phyloP scores from a whole-genome alignment of 1,284 basidiomycete genomes.

The Mycosarcoma maydis region DNA sequence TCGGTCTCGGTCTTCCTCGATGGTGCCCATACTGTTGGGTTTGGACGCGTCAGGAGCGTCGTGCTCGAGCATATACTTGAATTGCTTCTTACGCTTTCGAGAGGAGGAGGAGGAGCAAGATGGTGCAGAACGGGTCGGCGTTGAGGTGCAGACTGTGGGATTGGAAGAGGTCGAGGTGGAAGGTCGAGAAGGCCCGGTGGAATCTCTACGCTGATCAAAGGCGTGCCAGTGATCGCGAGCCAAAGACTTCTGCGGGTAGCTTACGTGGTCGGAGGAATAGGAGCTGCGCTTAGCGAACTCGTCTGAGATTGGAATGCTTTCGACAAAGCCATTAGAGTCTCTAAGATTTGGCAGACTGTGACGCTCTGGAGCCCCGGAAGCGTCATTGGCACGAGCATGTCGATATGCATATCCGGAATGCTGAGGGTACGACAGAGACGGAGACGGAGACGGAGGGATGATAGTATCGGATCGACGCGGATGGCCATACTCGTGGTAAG shows the following conservation, averaged over 20 bases:
- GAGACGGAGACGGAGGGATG: background rate
- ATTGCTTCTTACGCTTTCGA: conserved; percentile 46
- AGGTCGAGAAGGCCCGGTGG: background rate
- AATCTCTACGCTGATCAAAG: background rate
- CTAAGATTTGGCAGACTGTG: conserved; percentile 9
- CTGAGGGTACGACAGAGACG: conserved; percentile 4
- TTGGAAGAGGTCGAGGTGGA: conserved; percentile 7
- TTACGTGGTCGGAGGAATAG: background rate
- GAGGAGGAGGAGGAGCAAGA: conserved; percentile 1
- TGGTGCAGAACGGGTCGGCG: background rate
- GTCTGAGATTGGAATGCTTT: conserved; percentile 5
- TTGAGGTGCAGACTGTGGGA: background rate
- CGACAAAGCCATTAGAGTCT: background rate
- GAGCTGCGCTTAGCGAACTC: conserved; percentile 3
- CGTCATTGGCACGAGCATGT: conserved; percentile 7
- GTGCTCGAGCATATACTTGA: conserved; percentile 50
- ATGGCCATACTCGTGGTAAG: background rate
- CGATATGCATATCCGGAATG: background rate
- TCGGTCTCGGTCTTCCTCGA: conserved; percentile 12
- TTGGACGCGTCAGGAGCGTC: conserved; percentile 7
- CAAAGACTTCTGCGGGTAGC: background rate
- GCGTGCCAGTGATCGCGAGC: conserved; percentile 1
- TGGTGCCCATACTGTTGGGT: background rate
- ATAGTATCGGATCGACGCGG: background rate
- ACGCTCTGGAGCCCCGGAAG: background rate